Conservation (phyloP, 805 yeast species). For the Blastobotrys americana region DNA sequence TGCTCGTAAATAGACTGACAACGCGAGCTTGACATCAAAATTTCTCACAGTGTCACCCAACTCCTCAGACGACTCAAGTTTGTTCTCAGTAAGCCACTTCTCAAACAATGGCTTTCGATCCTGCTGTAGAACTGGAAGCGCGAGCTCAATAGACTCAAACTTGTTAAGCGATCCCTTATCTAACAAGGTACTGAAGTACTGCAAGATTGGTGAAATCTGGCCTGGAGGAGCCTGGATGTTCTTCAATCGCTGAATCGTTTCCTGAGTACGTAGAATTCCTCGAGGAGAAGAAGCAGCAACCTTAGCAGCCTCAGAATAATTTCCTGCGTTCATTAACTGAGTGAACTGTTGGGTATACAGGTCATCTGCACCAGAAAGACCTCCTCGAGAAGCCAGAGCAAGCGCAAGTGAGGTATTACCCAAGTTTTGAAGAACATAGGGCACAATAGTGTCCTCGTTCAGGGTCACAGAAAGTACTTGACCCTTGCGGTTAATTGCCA, state of each 20-base stretch:
- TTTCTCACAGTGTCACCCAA: constrained; percentile 94
- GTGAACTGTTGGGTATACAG: constrained; percentile 89
- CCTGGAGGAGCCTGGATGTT: constrained; percentile 89
- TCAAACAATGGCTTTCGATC: constrained; percentile 89
- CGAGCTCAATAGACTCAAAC: constrained; percentile 89
- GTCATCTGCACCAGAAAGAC: constrained; percentile 94
- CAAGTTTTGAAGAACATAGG: constrained; percentile 79
- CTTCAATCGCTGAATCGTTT: constrained; percentile 88
- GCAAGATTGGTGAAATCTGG: constrained; percentile 86
- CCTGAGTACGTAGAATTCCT: constrained; percentile 74
- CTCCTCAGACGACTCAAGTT: constrained; percentile 91
- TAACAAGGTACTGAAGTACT: constrained; percentile 82
- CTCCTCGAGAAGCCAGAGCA: constrained; percentile 87
- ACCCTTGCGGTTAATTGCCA: constrained; percentile 91
- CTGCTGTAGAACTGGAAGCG: constrained; percentile 91
- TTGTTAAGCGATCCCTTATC: constrained; percentile 91
- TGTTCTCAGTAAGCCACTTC: constrained; percentile 94
- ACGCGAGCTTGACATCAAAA: constrained; percentile 73
- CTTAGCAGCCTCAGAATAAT: constrained; percentile 87
- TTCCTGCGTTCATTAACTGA: constrained; percentile 72
- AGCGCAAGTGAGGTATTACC: constrained; percentile 83
- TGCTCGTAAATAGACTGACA: constrained; percentile 84
- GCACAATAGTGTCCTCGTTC: constrained; percentile 74
- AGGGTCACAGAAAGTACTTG: constrained; percentile 91
- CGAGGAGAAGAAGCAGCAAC: constrained; percentile 93